Evolutionary conservation across 495 filamentous ascomycete species (phyloP), one percentile per base, ranked within the genome.

Genomic region (Aspergillus hancockii): DNA sequence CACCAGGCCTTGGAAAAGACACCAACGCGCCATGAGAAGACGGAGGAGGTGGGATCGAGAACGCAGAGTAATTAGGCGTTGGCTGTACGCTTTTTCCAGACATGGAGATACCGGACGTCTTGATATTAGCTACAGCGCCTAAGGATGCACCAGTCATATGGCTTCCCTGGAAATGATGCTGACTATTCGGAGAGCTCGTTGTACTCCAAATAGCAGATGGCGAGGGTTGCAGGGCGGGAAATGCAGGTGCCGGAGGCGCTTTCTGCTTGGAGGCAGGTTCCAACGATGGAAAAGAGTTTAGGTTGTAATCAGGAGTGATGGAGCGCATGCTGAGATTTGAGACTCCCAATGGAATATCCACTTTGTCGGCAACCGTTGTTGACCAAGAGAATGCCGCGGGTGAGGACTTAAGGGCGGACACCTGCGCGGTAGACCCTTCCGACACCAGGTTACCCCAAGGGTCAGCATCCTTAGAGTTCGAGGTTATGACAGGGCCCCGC

Each of bases 291-390:
- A 84, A 81, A 6, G 74, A 68, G 55, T 67, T 78, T 28, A 84
- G 53, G 40, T 76, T 77, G 49, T 75, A 77, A 62, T 85, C 82
- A 13, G 82, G 81, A 6, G 81, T 84, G 19, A 84, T 76, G 30
- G 81, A 76, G 1, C 81, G 78, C 54, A 76, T 67, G 19, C 63
- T 70, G 32, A 68, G 61, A 30, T 63, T 71, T 3, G 66, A 58
- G 5, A 64, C 64, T n/a, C 55, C 54, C 47, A 67, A 66, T 23
- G 58, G 43, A 8, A 55, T 46, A 30, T 63, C 65, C 10, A 63
- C 58, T 60, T 63, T 70, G 60, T 50, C 69, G 49, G 57, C 13
- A 28, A 65, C 57, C 51, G 68, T 76, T 1, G 70, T 70, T 23
- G 78, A 75, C 83, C 83, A 85, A 0, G 80, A 69, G 54, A 82